These are phyloP conservation scores for Ziziphus jujuba DNA, from an alignment of 306 rosid genomes.

Conservation along the genomic window DNA sequence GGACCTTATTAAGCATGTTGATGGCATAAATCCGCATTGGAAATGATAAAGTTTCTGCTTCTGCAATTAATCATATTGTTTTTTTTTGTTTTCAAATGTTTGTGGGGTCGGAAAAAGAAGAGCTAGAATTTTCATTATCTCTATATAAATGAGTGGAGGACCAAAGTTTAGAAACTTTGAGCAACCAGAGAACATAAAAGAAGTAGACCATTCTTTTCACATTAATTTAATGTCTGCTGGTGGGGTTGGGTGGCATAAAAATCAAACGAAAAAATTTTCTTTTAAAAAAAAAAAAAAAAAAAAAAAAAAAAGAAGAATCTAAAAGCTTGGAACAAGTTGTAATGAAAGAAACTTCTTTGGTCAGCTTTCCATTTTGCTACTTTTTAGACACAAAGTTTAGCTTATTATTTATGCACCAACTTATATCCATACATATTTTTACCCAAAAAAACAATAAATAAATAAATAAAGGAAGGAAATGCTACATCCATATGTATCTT, in stretches of 20 bases:
- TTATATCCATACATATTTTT: not conserved
- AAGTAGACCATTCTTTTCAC: conserved; percentile 15
- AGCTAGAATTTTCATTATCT: not conserved
- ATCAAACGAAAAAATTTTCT: no score
- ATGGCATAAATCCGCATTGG: not conserved
- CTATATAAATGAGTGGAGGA: conserved; percentile 4
- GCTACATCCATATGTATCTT: conserved; percentile 6
- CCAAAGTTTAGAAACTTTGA: not conserved
- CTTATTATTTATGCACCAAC: no score
- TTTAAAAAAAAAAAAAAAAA: not conserved
- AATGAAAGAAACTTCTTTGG: conserved; percentile 17
- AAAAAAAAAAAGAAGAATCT: not conserved
- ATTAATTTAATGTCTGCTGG: conserved; percentile 27
- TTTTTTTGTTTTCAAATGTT: not conserved
- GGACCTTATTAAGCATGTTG: not conserved
- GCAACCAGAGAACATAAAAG: conserved; percentile 7
- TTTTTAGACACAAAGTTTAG: no score
- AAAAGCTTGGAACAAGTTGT: conserved; percentile 21
- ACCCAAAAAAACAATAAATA: no score
- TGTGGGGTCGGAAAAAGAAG: not conserved
- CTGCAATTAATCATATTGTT: not conserved
- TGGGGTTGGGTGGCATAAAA: conserved; percentile 24
- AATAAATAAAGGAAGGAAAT: no score
- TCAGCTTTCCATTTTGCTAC: not conserved
- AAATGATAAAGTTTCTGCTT: not conserved